Conservation (phyloP, 176 grass and related monocot genomes). For the Miscanthus lutarioriparius region DNA sequence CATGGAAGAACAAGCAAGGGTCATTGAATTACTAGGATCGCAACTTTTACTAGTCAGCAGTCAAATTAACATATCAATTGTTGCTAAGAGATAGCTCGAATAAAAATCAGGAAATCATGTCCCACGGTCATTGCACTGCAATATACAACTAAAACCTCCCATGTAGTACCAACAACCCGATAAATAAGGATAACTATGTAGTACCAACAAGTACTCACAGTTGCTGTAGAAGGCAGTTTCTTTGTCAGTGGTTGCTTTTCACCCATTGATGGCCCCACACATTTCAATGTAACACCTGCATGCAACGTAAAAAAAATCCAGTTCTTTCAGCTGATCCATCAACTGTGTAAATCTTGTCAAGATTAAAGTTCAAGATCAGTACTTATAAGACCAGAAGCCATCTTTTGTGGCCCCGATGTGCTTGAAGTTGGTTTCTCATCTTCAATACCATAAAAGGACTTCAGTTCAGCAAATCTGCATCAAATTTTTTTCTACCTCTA, state of each 20-base stretch:
- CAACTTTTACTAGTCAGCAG: background rate
- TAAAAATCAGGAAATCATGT: background rate
- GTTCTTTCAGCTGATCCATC: background rate
- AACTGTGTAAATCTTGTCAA: background rate
- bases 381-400: slow-evolving; percentile 88
- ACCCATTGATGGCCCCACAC: slow-evolving; percentile 86
- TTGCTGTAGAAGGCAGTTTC: slow-evolving; percentile 75
- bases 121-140: background rate
- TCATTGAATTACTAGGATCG: background rate
- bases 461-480: slow-evolving; percentile 76
- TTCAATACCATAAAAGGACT: slow-evolving; percentile 78
- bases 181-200: background rate
- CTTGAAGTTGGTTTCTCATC: slow-evolving; percentile 36
- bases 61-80: too few species aligned
- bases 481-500: background rate
- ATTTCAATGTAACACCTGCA: slow-evolving; percentile 84
- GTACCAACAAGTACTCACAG: slow-evolving; percentile 45
- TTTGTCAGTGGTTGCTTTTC: slow-evolving; percentile 83
- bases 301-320: background rate
- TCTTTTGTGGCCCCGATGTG: slow-evolving; percentile 66
- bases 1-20: background rate
- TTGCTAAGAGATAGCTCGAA: background rate
- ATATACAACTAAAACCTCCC: background rate
- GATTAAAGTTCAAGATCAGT: slow-evolving; percentile 19
- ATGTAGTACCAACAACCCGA: background rate